Base-by-base conservation (phyloP, 306 rosid genomes). In the Vigna mungo region DNA sequence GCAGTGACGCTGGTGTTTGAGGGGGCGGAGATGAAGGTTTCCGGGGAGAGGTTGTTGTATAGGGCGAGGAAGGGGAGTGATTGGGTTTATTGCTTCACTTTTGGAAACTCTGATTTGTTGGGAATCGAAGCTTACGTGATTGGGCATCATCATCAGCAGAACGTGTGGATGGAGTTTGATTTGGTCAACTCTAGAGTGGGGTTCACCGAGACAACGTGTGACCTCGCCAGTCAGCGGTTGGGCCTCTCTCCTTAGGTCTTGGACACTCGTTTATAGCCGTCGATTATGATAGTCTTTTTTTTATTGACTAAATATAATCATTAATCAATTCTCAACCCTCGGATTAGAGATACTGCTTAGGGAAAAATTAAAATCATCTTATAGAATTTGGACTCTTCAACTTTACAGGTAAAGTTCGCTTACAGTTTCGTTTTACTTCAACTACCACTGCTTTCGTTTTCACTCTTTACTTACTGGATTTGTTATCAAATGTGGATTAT, bases 121-220 rank as follows among this genome's bases (percentile, higher is more conserved):
- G 95, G 96, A 1, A 46, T 84, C 7, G 92, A 91, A 44, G 92
- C 98, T 0, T 93, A 78, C 11, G 87, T 93, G 82, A 89, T 93
- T 71, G 98, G 98, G 0, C 92, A 93, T 51, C 88, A 93, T 72
- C 98, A 91, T 63, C 98, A 93, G 72, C 96, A 89, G 52, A 91
- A 93, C 71, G 61, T 91, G 86, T 93, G 98, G 98, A 87, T 93
- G 91, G 98, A 93, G 47, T 93, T 89, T 61, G 98, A 93, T 74
- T 27, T 91, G 84, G 86, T 10, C 17, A 91, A 84, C 10, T 88
- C 96, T 13, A 88, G 98, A 79, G 84, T 93, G 21, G 98, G 98
- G 12, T 88, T 93, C 61, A 86, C 90, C 0, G 80, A 85, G 14
- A 81, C 90, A 1, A 79, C 81, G 41, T 91, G 98, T 49, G 89